These are phyloP conservation scores for Eucalyptus polyanthemos DNA, from an alignment of 345 rosid species.

Conservation along the genomic window DNA sequence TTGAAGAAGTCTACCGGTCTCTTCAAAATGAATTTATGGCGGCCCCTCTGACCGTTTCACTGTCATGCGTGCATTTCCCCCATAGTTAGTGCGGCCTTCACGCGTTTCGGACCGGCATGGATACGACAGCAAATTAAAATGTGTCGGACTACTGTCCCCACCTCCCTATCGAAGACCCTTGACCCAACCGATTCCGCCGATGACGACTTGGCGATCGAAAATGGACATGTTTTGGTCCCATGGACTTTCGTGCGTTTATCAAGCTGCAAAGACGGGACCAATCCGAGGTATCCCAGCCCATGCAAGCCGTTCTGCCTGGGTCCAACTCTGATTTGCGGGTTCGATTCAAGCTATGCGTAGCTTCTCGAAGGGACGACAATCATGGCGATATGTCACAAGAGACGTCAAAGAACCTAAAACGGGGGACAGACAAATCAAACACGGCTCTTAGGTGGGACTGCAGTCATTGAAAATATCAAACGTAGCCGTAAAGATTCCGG, in stretches of 20 bases:
- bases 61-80: neutral
- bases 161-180: neutral
- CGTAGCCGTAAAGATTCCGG: neutral
- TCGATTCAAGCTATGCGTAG: neutral
- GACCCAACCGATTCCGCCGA: neutral
- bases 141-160: neutral
- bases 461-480: neutral
- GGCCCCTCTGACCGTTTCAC: neutral
- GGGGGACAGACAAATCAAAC: neutral
- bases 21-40: neutral
- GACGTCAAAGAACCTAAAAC: neutral
- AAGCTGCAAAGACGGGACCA: neutral
- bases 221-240: neutral
- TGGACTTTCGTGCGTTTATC: neutral
- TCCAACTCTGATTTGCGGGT: neutral
- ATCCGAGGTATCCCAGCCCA: neutral
- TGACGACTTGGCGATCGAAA: neutral
- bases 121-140: neutral
- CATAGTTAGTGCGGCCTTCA: neutral
- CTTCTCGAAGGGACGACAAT: neutral
- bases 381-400: neutral
- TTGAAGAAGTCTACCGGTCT: neutral
- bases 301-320: neutral
- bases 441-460: neutral
- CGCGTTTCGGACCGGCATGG: neutral